Conservation (phyloP, 306 rosid genomes). For the Potentilla sterilis region DNA sequence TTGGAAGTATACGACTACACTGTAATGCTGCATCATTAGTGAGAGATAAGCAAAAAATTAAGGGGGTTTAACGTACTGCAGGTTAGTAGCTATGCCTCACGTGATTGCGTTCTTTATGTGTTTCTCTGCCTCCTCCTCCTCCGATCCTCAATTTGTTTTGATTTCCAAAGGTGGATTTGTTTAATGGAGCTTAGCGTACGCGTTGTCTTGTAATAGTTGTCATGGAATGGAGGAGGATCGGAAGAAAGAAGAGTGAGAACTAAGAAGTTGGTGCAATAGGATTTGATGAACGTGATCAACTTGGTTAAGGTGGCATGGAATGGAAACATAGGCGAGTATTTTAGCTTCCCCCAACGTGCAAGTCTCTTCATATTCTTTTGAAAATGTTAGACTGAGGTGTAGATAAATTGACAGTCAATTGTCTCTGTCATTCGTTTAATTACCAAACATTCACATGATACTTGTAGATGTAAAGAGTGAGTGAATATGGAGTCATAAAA, state of each 20-base stretch:
- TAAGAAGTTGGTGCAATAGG: background rate
- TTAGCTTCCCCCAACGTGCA: background rate
- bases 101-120: slow-evolving; percentile 24
- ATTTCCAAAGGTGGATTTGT: background rate
- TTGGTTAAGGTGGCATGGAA: background rate
- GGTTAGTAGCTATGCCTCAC: slow-evolving; percentile 34
- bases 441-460: no score
- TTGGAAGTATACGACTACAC: slow-evolving; percentile 23
- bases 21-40: background rate
- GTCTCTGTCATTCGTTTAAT: no score
- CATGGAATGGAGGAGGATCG: slow-evolving; percentile 1
- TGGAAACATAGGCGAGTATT: background rate
- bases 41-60: background rate
- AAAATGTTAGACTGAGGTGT: background rate
- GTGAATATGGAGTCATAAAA: no score
- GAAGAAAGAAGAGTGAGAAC: background rate
- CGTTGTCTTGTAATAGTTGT: slow-evolving; percentile 13
- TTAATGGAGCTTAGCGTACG: background rate
- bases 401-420: no score
- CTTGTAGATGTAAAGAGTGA: no score
- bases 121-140: background rate
- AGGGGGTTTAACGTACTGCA: slow-evolving; percentile 24
- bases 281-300: background rate
- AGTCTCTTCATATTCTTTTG: background rate
- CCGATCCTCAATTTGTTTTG: background rate